These are phyloP conservation scores for Marchantia paleacea DNA, from an alignment of 225 moss, liverwort and hornwort species.

Conservation along the genomic window DNA sequence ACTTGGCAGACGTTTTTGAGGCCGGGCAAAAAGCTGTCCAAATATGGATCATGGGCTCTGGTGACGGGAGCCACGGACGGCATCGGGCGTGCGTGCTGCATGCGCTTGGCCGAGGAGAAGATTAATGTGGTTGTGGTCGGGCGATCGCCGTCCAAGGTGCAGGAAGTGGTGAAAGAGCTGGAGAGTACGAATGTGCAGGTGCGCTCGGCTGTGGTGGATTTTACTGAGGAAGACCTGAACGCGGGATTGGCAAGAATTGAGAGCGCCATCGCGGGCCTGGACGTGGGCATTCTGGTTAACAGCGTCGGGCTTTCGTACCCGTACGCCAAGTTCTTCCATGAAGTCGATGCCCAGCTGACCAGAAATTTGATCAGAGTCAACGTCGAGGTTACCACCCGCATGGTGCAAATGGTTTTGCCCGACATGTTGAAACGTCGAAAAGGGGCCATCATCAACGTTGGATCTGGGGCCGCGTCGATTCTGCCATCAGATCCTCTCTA, in stretches of 20 bases:
- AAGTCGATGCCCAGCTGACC: conserved; percentile 53
- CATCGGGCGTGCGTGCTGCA: conserved; percentile 54
- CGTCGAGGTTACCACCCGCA: conserved; percentile 59
- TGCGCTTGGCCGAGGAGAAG: conserved; percentile 48
- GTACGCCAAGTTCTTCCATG: conserved; percentile 64
- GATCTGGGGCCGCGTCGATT: conserved; percentile 55
- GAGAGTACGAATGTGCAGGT: conserved; percentile 47
- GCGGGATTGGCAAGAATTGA: conserved; percentile 45
- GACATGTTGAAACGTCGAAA: conserved; percentile 58
- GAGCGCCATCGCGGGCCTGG: conserved; percentile 41
- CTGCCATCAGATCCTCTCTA: conserved; percentile 69
- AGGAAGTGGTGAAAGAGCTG: conserved; percentile 51
- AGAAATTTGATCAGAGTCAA: conserved; percentile 57
- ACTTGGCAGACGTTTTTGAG: conserved; percentile 55
- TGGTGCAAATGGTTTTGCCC: conserved; percentile 58
- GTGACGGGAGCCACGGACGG: conserved; percentile 68
- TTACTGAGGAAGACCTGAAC: conserved; percentile 56
- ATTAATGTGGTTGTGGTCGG: conserved; percentile 65
- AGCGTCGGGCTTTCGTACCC: conserved; percentile 69
- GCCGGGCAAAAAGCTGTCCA: conserved; percentile 51
- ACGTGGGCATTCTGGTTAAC: conserved; percentile 63
- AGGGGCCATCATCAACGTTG: conserved; percentile 62
- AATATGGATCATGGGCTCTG: conserved; percentile 64
- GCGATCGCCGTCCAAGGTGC: conserved; percentile 55
- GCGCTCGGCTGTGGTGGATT: conserved; percentile 60